Base-by-base conservation (phyloP, 2,329 filamentous ascomycete species). In the Calonectria hawksworthii region DNA sequence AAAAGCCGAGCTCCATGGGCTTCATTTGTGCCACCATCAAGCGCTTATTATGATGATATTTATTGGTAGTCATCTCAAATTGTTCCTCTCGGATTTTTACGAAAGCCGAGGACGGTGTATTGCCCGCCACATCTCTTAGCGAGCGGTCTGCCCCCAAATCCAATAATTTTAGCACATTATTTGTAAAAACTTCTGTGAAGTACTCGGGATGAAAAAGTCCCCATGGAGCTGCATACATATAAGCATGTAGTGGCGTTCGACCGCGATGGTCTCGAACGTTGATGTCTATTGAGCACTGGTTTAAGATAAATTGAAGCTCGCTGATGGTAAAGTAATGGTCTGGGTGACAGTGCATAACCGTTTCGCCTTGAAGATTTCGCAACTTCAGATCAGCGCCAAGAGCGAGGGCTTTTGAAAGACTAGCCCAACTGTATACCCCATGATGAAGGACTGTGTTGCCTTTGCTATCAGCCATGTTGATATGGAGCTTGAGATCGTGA, bases 141-240 rank as follows among this genome's bases (percentile, higher is more conserved):
- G 41, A 44, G 21, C 41, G 41, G 18, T 44, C 41, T 44, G 41
- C 41, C n/a, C 41, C 41, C n/a, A 44, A 44, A 44, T 44, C 41
- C 41, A 44, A 44, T 8, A 44, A 8, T 8, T 44, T 44, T n/a
- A n/a, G 21, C 8, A 44, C 41, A 44, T 44, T 44, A 9, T 8
- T 44, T 44, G 6, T 44, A 21, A n/a, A 7, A 2, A 1, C 9
- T 44, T 44, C 18, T 21, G 1, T 7, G 21, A 38, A 11, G 21
- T 16, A 0, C 0, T 44, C 9, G 1, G 2, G 7, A n/a, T 8
- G 9, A 21, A 41, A 18, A 10, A 21, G n/a, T 0, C 21, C 5
- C 6, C 5, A n/a, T 44, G 18, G 4, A 9, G 21, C 9, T 44
- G 21, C n/a, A 8, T 44, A 44, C 6, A 8, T 21, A n/a, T 44